Percentiles rank a stretch among this genome's conserved stretches.
Evolutionary conservation across 768 basidiomycete species (phyloP).

Genomic region (Mycena floridula): DNA sequence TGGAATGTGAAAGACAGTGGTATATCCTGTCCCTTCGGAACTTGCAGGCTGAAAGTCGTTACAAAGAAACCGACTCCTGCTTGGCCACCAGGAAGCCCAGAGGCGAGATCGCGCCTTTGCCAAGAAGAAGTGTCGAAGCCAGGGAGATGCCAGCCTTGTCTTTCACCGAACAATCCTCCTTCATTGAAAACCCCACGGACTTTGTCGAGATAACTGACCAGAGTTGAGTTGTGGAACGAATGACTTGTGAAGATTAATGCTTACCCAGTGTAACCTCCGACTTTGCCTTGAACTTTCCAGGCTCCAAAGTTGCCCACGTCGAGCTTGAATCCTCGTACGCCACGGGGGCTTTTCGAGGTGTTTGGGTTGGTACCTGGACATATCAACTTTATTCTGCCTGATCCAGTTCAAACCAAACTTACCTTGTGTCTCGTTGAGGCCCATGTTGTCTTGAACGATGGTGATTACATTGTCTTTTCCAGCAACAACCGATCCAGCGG

Average conservation of each 20-base stretch:
- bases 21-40: slow-evolving; percentile 57
- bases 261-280: slow-evolving; percentile 63
- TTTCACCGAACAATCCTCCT: slow-evolving; percentile 67
- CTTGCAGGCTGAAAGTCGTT: slow-evolving; percentile 59
- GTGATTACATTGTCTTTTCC: slow-evolving; percentile 71
- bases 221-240: not conserved
- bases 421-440: slow-evolving; percentile 58
- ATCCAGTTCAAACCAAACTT: slow-evolving; percentile 8
- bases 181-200: slow-evolving; percentile 65
- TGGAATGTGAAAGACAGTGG: slow-evolving; percentile 71
- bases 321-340: slow-evolving; percentile 72
- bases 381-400: not conserved
- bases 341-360: slow-evolving; percentile 66
- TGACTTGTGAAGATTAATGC: too few relatives aligned
- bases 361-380: slow-evolving; percentile 32
- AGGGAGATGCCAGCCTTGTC: slow-evolving; percentile 70
- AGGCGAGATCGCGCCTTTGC: slow-evolving; percentile 46
- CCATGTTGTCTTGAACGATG: slow-evolving; percentile 79
- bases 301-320: slow-evolving; percentile 49
- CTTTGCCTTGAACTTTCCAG: slow-evolving; percentile 75
- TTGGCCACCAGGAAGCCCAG: slow-evolving; percentile 47
- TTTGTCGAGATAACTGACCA: slow-evolving; percentile 67
- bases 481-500: slow-evolving; percentile 40
- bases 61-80: slow-evolving; percentile 83
- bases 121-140: slow-evolving; percentile 61